Evolutionary conservation across 768 basidiomycete species (phyloP), one percentile per base, ranked within the genome.

Genomic region (Tulasnella sp.): DNA sequence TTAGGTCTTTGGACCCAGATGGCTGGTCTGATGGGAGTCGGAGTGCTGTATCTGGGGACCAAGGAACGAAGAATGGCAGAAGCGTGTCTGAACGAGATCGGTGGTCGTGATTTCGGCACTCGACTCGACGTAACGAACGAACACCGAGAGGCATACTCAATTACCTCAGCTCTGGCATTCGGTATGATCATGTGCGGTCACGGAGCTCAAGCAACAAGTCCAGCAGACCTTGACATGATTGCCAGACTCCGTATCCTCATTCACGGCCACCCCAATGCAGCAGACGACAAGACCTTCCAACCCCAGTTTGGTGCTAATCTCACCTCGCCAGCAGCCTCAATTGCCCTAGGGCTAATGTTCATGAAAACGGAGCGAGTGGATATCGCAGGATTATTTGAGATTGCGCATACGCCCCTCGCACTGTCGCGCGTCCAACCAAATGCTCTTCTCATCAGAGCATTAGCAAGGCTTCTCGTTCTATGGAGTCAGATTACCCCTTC

Each of bases 121-220:
- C 79, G 79, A 20, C 92, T 94, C 1, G 96, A 97, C 82, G 88
- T 94, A 60, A 95, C 92, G 84, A 93, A 93, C 82, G 96, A 97
- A 82, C 92, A 96, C 84, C 91, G 95, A 54, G 98, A 99, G 84
- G 93, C 96, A 0, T 99, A 98, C 84, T 94, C 96, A 0, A 93
- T 95, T 82, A 90, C 95, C 2, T 92, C 96, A 3, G 95, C 95
- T 12, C 89, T 98, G 42, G 93, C 95, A 0, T 98, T 98, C 84
- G 98, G 98, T 6, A 94, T 98, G 92, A 93, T 97, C 86, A 97
- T 98, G 93, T 90, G 99, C 22, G 97, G 95, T 8, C 92, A 92
- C 83, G 97, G 98, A 1, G 84, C 85, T 3, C 83, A 83, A 31
- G 89, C 91, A 0, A 88, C 89, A 11, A 92, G 93, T 46, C 93